Evolutionary conservation across 495 filamentous ascomycete species (phyloP), one percentile per base, ranked within the genome.

Genomic region (Hyaloscypha variabilis): DNA sequence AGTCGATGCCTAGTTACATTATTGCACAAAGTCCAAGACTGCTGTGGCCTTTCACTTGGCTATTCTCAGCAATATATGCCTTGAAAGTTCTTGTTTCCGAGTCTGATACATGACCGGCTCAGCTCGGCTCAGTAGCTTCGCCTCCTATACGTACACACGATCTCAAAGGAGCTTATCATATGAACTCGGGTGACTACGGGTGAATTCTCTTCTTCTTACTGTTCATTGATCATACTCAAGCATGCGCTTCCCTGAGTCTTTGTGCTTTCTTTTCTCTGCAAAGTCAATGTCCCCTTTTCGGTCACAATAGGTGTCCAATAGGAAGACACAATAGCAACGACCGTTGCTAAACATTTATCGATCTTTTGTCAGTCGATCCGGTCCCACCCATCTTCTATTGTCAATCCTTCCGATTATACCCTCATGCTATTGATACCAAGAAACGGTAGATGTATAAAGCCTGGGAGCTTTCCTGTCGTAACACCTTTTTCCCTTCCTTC

Each of bases 241-340:
- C 49, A 52, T n/a, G 2, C n/a, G n/a, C n/a, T 52, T 54, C 23
- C 4, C 26, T 29, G 6, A 6, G 8, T 54, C n/a, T 54, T 24
- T 54, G 8, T 54, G 23, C n/a, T 25, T 29, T 25, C 2, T 8
- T 6, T 23, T 29, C 51, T 29, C 3, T 11, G 51, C 6, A 11
- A 34, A 19, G 25, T 25, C 24, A 0, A 30, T 52, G 25, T 42
- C 58, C 56, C 36, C 28, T 49, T 66, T 46, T 50, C 63, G 57
- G 14, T 52, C 26, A 57, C 60, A 68, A 62, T 58, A 67, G 52
- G 24, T 54, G 51, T 52, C 50, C 60, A 55, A 59, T 50, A 52
- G 34, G 62, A 66, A 56, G 39, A 51, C 11, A 26, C 49, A 55
- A 53, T 5, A 53, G 17, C 21, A 54, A 54, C 8, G 26, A 14